phyloP scores from a whole-genome alignment of 164 flowering plant species.

The Magnolia kwangsiensis region DNA sequence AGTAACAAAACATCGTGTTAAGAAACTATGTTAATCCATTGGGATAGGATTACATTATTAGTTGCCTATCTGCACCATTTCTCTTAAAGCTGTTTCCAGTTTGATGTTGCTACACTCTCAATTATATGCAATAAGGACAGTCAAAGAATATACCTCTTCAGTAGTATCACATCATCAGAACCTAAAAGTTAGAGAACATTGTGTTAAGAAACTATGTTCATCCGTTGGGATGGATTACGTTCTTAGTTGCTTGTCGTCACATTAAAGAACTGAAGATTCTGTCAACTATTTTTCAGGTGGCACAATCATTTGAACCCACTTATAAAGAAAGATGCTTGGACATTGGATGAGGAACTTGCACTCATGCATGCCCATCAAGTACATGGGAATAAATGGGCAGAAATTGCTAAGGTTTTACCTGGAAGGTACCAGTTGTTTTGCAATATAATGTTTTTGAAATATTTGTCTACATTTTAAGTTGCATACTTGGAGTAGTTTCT shows the following conservation, averaged over 20 bases:
- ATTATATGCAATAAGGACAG: background rate
- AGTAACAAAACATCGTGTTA: too few relatives aligned
- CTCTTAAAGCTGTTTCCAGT: background rate
- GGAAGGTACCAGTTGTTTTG: slow-evolving; percentile 62
- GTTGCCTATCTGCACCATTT: too few relatives aligned
- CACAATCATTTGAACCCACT: slow-evolving; percentile 95
- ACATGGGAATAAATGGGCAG: slow-evolving; percentile 97
- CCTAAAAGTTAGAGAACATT: too few relatives aligned
- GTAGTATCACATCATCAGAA: background rate
- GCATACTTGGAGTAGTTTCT: background rate
- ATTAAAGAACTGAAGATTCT: background rate
- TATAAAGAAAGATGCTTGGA: slow-evolving; percentile 92
- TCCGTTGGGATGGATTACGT: too few relatives aligned
- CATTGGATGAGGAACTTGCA: slow-evolving; percentile 76
- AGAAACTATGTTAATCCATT: too few relatives aligned
- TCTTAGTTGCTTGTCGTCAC: background rate
- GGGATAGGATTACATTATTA: too few relatives aligned
- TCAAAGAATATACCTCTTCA: background rate
- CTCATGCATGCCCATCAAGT: slow-evolving; percentile 69
- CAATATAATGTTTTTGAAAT: background rate
- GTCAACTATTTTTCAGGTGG: slow-evolving; percentile 58
- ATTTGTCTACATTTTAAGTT: background rate
- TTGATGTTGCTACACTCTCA: background rate
- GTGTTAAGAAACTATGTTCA: too few relatives aligned
- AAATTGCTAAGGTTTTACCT: slow-evolving; percentile 85